Evolutionary conservation across 495 filamentous ascomycete genomes (phyloP).

Genomic region (Penicillium malachiteum): DNA sequence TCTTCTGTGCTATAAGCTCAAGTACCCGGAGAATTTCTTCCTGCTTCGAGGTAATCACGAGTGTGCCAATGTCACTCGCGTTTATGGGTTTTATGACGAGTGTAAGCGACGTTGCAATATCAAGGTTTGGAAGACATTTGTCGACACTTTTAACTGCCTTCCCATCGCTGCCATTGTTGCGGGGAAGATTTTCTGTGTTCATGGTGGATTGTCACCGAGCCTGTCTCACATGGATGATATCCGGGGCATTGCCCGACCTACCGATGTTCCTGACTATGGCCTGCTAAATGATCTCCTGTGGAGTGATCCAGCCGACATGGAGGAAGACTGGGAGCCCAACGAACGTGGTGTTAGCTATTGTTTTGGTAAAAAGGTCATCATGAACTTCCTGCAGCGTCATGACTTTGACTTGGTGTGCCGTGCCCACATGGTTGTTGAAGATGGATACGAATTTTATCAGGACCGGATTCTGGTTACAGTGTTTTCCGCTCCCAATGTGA

Average conservation of each 20-base stretch:
- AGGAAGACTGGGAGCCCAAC: conserved; percentile 96
- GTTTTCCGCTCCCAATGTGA: conserved; percentile 95
- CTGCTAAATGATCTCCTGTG: conserved; percentile 94
- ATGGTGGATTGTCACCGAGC: conserved; percentile 90
- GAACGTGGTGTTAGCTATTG: conserved; percentile 98
- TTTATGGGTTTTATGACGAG: conserved; percentile 99
- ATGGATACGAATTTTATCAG: conserved; percentile 98
- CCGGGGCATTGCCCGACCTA: conserved; percentile 89
- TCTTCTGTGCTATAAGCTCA: conserved; percentile 96
- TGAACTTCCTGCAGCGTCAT: conserved; percentile 89
- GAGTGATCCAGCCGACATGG: conserved; percentile 98
- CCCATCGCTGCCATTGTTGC: conserved; percentile 96
- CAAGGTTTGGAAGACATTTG: conserved; percentile 98
- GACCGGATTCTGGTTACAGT: conserved; percentile 95
- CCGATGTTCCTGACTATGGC: conserved; percentile 97
- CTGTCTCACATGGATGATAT: conserved; percentile 98
- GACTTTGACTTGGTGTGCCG: conserved; percentile 97
- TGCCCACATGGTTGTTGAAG: conserved; percentile 99
- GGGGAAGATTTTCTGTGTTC: conserved; percentile 98
- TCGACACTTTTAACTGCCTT: conserved; percentile 96
- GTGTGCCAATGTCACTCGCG: conserved; percentile 96
- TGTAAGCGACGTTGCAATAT: conserved; percentile 97
- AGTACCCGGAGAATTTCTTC: conserved; percentile 99
- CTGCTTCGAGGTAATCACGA: conserved; percentile 96
- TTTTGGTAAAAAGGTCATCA: conserved; percentile 98